Percentiles rank a stretch among this genome's conserved stretches.
phyloP scores from a whole-genome alignment of 176 grass and related monocot species.

The Olyra latifolia region DNA sequence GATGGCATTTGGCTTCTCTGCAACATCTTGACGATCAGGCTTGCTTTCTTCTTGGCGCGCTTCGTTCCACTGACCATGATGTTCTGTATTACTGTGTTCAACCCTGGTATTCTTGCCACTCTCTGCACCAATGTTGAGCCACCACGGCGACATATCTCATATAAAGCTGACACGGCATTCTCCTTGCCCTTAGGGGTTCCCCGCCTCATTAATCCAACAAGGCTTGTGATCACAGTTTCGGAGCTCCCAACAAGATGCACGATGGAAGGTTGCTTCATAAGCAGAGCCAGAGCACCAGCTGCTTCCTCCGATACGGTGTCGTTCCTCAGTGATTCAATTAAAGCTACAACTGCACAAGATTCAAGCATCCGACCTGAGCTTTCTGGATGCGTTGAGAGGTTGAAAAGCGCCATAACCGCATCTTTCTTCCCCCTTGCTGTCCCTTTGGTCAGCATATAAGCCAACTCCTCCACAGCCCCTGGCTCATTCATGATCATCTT shows the following conservation, averaged over 20 bases:
- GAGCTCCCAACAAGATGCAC: constrained; percentile 64
- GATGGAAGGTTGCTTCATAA: constrained; percentile 67
- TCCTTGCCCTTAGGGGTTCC: constrained; percentile 95
- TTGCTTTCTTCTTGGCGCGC: constrained; percentile 88
- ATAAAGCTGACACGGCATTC: constrained; percentile 89
- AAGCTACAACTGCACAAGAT: constrained; percentile 53
- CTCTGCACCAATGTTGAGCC: constrained; percentile 55
- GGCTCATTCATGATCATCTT: constrained; percentile 78
- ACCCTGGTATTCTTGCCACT: constrained; percentile 55
- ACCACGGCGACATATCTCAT: constrained; percentile 77
- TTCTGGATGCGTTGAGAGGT: constrained; percentile 89
- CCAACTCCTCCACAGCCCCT: constrained; percentile 71
- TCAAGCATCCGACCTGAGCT: constrained; percentile 75
- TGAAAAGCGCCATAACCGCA: constrained; percentile 97
- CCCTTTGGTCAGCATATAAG: constrained; percentile 70
- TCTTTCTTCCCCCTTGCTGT: constrained; percentile 89
- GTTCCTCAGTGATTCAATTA: constrained; percentile 69
- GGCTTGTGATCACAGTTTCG: constrained; percentile 59
- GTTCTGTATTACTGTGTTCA: constrained; percentile 64
- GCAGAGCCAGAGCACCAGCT: constrained; percentile 81
- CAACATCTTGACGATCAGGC: constrained; percentile 75
- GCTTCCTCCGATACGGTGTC: constrained; percentile 89
- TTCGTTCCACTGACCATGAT: constrained; percentile 74
- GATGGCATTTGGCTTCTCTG: constrained; percentile 57
- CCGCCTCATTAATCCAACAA: constrained; percentile 74